Percentiles rank a stretch among this genome's conserved stretches.
Conservation (phyloP, 176 grass and related monocot species). For the Urochloa ruziziensis region DNA sequence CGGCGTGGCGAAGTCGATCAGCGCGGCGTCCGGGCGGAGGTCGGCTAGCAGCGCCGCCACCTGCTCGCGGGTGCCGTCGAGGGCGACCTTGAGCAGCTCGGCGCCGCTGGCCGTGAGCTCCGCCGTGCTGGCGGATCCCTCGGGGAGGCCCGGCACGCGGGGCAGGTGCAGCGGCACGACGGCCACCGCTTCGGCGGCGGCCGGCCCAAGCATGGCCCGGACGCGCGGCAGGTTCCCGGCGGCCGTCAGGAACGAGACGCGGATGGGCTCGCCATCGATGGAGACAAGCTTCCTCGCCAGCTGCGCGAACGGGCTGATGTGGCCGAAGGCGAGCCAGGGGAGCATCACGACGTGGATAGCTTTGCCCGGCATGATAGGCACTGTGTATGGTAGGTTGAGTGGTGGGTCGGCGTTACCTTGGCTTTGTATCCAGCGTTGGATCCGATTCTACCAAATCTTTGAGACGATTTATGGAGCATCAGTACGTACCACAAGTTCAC, state of each 20-base stretch:
- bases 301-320: not conserved
- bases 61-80: conserved; percentile 42
- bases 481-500: too few species aligned
- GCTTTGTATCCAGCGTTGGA: too few species aligned
- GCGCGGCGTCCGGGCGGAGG: conserved; percentile 31
- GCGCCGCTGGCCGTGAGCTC: conserved; percentile 23
- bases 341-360: not conserved
- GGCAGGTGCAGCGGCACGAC: conserved; percentile 39
- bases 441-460: too few species aligned
- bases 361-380: not conserved
- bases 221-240: not conserved
- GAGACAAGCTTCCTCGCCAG: not conserved
- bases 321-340: conserved; percentile 11
- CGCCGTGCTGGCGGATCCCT: conserved; percentile 34
- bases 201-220: not conserved
- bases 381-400: too few species aligned
- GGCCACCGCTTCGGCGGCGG: not conserved
- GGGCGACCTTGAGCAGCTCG: conserved; percentile 48
- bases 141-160: conserved; percentile 24
- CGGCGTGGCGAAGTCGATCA: conserved; percentile 43
- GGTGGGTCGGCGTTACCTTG: too few species aligned
- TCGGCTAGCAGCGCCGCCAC: conserved; percentile 33
- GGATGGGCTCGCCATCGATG: not conserved
- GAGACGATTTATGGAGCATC: too few species aligned
- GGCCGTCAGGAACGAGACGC: not conserved